Conservation (phyloP, 73 alveolate species). For the Paramecium caudatum region DNA sequence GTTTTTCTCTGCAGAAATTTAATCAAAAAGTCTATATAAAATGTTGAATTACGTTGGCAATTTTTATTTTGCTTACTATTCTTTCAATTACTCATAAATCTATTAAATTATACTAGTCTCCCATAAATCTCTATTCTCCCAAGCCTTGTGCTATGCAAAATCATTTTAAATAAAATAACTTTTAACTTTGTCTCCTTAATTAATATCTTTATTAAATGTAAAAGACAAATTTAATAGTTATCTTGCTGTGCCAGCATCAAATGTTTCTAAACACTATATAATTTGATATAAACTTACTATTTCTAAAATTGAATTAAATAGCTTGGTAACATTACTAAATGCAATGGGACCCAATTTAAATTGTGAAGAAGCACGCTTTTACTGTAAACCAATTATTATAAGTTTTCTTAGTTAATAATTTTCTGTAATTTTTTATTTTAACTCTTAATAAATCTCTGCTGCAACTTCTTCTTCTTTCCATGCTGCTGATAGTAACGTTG, state of each 20-base stretch:
- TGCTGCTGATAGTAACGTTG: neutral
- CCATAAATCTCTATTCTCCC: constrained; percentile 53
- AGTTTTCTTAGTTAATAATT: constrained; percentile 14
- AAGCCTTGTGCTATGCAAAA: neutral
- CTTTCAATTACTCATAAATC: constrained; percentile 18
- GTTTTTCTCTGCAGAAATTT: neutral
- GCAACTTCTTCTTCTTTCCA: constrained; percentile 12
- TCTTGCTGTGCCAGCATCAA: constrained; percentile 65
- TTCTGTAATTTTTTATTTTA: neutral
- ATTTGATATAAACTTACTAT: neutral
- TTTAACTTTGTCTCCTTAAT: neutral
- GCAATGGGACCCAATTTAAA: neutral
- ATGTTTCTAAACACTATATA: constrained; percentile 22
- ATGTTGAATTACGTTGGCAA: neutral
- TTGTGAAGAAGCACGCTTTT: neutral
- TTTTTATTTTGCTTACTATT: neutral
- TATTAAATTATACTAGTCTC: constrained; percentile 18
- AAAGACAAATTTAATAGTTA: constrained; percentile 40
- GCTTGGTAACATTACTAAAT: neutral
- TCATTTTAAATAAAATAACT: constrained; percentile 35
- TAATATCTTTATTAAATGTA: constrained; percentile 8
- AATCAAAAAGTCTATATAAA: neutral
- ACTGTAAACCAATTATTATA: neutral
- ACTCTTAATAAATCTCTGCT: neutral
- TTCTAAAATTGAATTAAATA: constrained; percentile 20